phyloP scores from a whole-genome alignment of 1,284 basidiomycete species.

The Puccinia novopanici region DNA sequence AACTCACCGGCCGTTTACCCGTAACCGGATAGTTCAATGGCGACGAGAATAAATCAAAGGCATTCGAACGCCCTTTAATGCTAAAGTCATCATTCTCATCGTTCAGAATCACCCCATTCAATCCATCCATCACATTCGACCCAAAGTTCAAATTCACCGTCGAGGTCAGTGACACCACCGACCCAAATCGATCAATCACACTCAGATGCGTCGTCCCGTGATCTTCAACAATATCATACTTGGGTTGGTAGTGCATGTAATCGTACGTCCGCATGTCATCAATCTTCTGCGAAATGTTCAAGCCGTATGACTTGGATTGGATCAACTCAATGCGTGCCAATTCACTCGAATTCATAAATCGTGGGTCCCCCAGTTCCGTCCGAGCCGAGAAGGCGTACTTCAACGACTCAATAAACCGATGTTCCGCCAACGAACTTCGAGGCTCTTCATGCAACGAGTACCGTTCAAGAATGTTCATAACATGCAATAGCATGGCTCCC shows the following conservation, averaged over 20 bases:
- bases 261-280: conserved; percentile 69
- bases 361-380: conserved; percentile 77
- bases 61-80: conserved; percentile 75
- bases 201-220: conserved; percentile 88
- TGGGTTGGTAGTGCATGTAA: conserved; percentile 78
- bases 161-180: conserved; percentile 79
- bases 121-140: conserved; percentile 77
- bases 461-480: conserved; percentile 75
- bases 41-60: conserved; percentile 69
- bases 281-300: conserved; percentile 31
- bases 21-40: conserved; percentile 77
- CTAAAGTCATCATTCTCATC: conserved; percentile 86
- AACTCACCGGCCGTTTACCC: conserved; percentile 83
- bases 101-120: conserved; percentile 84
- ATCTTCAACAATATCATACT: conserved; percentile 74
- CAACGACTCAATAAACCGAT: conserved; percentile 73
- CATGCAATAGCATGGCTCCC: conserved; percentile 75
- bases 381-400: conserved; percentile 70
- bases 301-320: conserved; percentile 13
- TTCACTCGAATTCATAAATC: conserved; percentile 33
- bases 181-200: conserved; percentile 76
- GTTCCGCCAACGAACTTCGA: conserved; percentile 67
- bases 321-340: conserved; percentile 8
- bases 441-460: conserved; percentile 65
- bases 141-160: conserved; percentile 87